Evolutionary conservation across 139 green algal species (phyloP), one percentile per base, ranked within the genome.

Genomic region (Tetradesmus lagerheimii): DNA sequence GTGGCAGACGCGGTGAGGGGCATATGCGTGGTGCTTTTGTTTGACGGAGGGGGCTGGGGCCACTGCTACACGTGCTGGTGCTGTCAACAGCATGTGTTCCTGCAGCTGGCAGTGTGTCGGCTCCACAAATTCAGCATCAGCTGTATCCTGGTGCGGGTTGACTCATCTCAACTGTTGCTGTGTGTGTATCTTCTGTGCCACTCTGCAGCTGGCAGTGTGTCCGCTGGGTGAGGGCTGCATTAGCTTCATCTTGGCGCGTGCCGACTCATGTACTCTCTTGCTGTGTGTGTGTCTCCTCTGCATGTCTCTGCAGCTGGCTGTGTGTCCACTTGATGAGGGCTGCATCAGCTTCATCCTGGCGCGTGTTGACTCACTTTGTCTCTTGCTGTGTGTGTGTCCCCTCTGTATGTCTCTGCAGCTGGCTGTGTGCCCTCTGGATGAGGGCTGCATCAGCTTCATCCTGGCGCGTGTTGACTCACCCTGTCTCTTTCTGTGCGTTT

Each of bases 1-100:
- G 95, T 97, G 1, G 90, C 94, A 45, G 98, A 99, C 88, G 75
- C 99, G 92, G 95, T 99, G 74, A 74, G 92, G 2, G 23, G 83
- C 53, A 20, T 0, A 9, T 29, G 27, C 27, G 29, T 9, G 9
- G 16, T 5, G 50, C n/a, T n/a, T n/a, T 25, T 64, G 15, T 20
- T 0, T 64, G 14, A 27, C 20, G 3, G 57, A 27, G 4, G 23
- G 2, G 4, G 57, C 57, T 71, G 4, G 11, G 11, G 57, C 18
- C 4, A 23, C 57, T 71, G 57, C 57, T 31, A 23, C 57, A 9
- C 45, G 45, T 71, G 23, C 3, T 71, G 57, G 20, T 71, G 18
- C 23, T n/a, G 25, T 6, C 12, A 20, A 25, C 50, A 20, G 50
- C 50, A 64, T 25, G 15, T 0, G 25, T 50, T n/a, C n/a, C n/a